A percentile compares a stretch with the other conserved stretches of the same genome.
phyloP scores from a whole-genome alignment of 1,284 basidiomycete genomes.

The Cronartium ribicola region DNA sequence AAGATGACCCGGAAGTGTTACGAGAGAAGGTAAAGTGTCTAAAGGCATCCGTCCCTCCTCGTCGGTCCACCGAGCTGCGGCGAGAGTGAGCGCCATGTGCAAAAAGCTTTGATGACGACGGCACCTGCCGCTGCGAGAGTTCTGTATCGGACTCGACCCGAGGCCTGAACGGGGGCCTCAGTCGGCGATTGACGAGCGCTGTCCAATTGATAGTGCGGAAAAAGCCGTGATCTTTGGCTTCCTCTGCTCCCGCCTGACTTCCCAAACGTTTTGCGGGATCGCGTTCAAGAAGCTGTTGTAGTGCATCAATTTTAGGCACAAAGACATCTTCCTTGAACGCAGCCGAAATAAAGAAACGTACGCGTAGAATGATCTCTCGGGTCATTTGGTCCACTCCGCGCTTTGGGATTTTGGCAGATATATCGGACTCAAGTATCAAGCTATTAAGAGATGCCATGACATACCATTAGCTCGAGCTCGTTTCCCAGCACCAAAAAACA shows the following conservation, averaged over 20 bases:
- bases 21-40: neutral
- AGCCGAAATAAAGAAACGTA: too few species aligned
- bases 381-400: conserved; percentile 31
- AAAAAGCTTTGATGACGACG: neutral
- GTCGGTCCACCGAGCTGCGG: conserved; percentile 20
- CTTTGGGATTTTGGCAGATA: conserved; percentile 32
- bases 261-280: conserved; percentile 96
- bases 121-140: neutral
- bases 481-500: conserved; percentile 53
- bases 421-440: conserved; percentile 32
- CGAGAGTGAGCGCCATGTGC: conserved; percentile 5
- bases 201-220: conserved; percentile 89
- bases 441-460: conserved; percentile 47
- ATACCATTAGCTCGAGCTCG: conserved; percentile 52
- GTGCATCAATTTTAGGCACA: too few species aligned
- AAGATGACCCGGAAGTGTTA: neutral
- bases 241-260: conserved; percentile 78
- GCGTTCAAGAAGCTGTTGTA: conserved; percentile 77
- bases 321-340: too few species aligned
- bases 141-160: conserved; percentile 85
- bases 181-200: conserved; percentile 77
- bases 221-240: conserved; percentile 94
- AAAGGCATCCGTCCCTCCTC: neutral
- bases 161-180: conserved; percentile 97
- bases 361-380: conserved; percentile 29